Conservation (phyloP, 805 yeast species). For the Monosporozyma aquatica region DNA sequence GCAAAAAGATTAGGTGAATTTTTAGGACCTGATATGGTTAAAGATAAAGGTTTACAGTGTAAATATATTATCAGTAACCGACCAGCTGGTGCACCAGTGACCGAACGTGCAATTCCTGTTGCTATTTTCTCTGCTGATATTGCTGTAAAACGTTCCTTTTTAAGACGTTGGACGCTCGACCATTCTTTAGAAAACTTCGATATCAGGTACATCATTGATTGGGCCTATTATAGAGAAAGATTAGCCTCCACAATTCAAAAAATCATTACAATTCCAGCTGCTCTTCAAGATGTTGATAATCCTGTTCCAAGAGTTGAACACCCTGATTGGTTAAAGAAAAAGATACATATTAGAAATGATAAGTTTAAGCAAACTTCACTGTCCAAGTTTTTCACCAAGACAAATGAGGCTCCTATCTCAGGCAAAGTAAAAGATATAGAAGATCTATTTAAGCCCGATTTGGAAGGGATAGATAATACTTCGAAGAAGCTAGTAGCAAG, state of each 20-base stretch:
- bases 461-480: conserved; percentile 17
- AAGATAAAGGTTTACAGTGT: conserved; percentile 92
- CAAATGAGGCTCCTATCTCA: conserved; percentile 34
- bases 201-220: conserved; percentile 81
- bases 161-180: conserved; percentile 83
- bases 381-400: conserved; percentile 43
- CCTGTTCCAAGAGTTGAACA: conserved; percentile 93
- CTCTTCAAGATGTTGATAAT: conserved; percentile 73
- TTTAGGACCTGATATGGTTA: conserved; percentile 91
- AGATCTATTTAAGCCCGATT: conserved; percentile 42
- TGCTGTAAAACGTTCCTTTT: conserved; percentile 56
- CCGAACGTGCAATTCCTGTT: conserved; percentile 94
- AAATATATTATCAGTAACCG: conserved; percentile 80
- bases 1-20: conserved; percentile 91
- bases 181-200: conserved; percentile 70
- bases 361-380: conserved; percentile 64
- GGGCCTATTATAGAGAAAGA: conserved; percentile 88
- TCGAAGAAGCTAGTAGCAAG: conserved; percentile 29
- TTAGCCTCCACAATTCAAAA: conserved; percentile 89
- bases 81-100: conserved; percentile 81
- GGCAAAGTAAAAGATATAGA: conserved; percentile 59
- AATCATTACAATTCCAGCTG: conserved; percentile 95
- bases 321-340: conserved; percentile 83
- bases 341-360: conserved; percentile 52
- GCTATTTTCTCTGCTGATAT: conserved; percentile 85